phyloP scores from a whole-genome alignment of 2,329 filamentous ascomycete genomes.

The Phialophora tarda region DNA sequence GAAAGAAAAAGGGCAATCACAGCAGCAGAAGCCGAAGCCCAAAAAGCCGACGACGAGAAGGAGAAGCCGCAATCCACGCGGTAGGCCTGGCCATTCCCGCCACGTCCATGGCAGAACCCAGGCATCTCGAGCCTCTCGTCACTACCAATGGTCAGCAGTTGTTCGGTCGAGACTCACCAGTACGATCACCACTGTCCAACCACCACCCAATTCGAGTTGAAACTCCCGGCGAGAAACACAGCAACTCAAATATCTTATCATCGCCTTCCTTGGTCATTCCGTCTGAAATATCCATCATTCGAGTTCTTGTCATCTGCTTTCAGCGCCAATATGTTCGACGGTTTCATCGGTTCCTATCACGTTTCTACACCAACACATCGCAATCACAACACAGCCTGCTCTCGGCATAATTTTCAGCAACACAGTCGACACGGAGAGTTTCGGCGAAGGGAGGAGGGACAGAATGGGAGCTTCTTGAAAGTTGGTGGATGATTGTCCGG shows the following conservation, averaged over 20 bases:
- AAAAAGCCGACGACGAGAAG: neutral
- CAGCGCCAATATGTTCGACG: neutral
- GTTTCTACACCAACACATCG: neutral
- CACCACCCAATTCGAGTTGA: neutral
- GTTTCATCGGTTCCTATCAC: neutral
- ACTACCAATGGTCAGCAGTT: neutral
- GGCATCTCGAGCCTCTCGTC: neutral
- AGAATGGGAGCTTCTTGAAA: neutral
- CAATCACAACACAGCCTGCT: neutral
- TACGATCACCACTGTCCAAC: neutral
- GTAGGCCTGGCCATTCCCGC: neutral
- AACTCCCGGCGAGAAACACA: neutral
- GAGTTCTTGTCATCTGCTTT: neutral
- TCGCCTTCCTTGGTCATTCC: neutral
- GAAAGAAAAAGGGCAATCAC: neutral
- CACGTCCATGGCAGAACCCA: neutral
- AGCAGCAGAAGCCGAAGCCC: conserved; percentile 4
- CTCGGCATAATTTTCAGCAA: neutral
- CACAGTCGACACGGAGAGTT: neutral
- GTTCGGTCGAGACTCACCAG: neutral
- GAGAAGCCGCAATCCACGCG: neutral
- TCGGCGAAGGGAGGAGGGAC: neutral
- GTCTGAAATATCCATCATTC: neutral
- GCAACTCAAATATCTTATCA: neutral
- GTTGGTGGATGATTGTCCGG: neutral